Conservation (phyloP, 768 basidiomycete species). For the Mycena vitilis region DNA sequence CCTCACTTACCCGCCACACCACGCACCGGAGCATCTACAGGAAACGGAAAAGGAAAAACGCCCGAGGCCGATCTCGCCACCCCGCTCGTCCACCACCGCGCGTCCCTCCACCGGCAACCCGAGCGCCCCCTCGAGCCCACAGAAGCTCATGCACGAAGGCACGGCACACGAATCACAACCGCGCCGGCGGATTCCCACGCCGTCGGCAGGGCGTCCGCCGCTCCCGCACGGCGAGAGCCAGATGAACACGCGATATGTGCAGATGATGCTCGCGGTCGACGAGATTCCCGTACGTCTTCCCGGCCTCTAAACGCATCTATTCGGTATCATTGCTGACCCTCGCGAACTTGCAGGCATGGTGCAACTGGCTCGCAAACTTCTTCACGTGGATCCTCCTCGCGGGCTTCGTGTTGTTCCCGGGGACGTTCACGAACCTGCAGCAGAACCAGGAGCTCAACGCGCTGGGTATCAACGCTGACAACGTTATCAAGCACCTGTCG, state of each 20-base stretch:
- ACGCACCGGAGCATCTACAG: not conserved
- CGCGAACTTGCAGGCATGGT: constrained; percentile 40
- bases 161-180: no score
- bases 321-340: no score
- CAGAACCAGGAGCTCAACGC: constrained; percentile 39
- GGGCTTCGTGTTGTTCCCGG: constrained; percentile 72
- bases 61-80: not conserved
- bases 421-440: constrained; percentile 66
- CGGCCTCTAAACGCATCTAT: no score
- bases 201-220: constrained; percentile 12
- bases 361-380: constrained; percentile 65
- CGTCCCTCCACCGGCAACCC: constrained; percentile 8
- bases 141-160: no score
- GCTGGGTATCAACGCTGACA: constrained; percentile 47
- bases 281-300: constrained; percentile 56
- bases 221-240: constrained; percentile 36
- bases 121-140: no score
- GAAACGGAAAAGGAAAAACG: not conserved
- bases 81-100: constrained; percentile 1
- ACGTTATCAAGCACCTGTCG: constrained; percentile 55
- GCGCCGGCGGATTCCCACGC: not conserved
- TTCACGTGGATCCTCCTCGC: constrained; percentile 74
- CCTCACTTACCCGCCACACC: not conserved
- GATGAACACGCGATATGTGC: constrained; percentile 63
- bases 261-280: constrained; percentile 72